phyloP scores from a whole-genome alignment of 2,329 filamentous ascomycete genomes.

The Colletotrichum noveboracense region DNA sequence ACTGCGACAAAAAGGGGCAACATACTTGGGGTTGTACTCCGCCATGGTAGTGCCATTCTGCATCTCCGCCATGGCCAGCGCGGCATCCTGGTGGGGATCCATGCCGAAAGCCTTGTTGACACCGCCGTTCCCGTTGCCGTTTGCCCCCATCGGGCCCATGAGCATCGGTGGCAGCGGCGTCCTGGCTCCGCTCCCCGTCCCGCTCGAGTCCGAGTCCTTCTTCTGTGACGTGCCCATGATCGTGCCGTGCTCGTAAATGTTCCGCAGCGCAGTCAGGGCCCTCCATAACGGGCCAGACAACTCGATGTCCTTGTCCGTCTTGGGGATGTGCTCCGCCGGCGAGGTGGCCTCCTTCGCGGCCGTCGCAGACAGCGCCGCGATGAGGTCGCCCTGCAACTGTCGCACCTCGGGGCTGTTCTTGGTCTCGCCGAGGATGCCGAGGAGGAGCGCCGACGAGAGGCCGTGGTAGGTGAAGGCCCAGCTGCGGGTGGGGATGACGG shows the following conservation, averaged over 20 bases:
- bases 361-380: constrained; percentile 66
- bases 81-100: constrained; percentile 65
- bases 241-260: constrained; percentile 70
- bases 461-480: constrained; percentile 75
- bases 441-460: constrained; percentile 67
- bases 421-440: constrained; percentile 68
- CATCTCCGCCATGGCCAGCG: constrained; percentile 69
- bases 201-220: constrained; percentile 52
- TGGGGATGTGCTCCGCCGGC: constrained; percentile 56
- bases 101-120: constrained; percentile 28
- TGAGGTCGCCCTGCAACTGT: constrained; percentile 68
- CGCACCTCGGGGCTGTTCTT: constrained; percentile 68
- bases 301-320: constrained; percentile 65
- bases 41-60: constrained; percentile 58
- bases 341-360: constrained; percentile 66
- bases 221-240: constrained; percentile 54
- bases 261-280: constrained; percentile 65
- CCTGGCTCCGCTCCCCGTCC: constrained; percentile 48
- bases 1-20: not conserved
- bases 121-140: not conserved
- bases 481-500: constrained; percentile 68
- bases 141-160: constrained; percentile 26
- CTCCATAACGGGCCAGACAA: constrained; percentile 66
- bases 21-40: constrained; percentile 15
- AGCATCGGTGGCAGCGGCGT: constrained; percentile 40